These are phyloP conservation scores for Neoboletus subvelutipes DNA, from an alignment of 768 basidiomycete species.

Conservation along the genomic window DNA sequence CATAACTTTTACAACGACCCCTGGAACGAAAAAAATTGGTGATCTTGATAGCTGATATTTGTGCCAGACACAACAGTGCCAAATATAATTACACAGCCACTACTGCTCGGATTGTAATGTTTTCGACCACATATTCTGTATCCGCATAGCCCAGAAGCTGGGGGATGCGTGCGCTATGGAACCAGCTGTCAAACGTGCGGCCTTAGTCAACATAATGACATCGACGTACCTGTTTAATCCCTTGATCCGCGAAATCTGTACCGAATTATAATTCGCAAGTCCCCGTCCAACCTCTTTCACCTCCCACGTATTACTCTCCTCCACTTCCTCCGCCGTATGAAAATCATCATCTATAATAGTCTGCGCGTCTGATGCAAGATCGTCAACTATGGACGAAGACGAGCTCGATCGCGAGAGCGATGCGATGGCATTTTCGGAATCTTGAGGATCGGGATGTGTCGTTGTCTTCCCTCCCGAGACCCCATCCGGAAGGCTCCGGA, in stretches of 20 bases:
- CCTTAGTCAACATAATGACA: not conserved
- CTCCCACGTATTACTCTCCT: constrained; percentile 58
- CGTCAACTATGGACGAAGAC: constrained; percentile 32
- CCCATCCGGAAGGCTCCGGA: constrained; percentile 41
- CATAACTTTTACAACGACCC: constrained; percentile 46
- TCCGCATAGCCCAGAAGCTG: constrained; percentile 90
- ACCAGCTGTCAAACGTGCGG: constrained; percentile 4
- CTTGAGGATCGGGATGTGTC: constrained; percentile 20
- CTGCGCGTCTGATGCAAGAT: constrained; percentile 22
- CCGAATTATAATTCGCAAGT: constrained; percentile 93
- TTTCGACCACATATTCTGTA: constrained; percentile 96
- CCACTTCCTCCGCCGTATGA: constrained; percentile 28
- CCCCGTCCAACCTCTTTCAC: constrained; percentile 91
- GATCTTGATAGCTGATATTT: constrained; percentile 10
- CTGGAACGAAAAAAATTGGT: constrained; percentile 8
- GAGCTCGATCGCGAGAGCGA: constrained; percentile 40
- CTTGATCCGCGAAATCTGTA: constrained; percentile 84
- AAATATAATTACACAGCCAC: constrained; percentile 50
- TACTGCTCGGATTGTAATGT: constrained; percentile 72
- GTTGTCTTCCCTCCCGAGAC: constrained; percentile 26
- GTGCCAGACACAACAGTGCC: constrained; percentile 16
- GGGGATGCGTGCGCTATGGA: constrained; percentile 70
- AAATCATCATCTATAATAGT: constrained; percentile 35
- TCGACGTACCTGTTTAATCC: constrained; percentile 83
- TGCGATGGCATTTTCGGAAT: constrained; percentile 29